Conservation (phyloP, 108 stramenopile genomes). For the Tribonema minus region DNA sequence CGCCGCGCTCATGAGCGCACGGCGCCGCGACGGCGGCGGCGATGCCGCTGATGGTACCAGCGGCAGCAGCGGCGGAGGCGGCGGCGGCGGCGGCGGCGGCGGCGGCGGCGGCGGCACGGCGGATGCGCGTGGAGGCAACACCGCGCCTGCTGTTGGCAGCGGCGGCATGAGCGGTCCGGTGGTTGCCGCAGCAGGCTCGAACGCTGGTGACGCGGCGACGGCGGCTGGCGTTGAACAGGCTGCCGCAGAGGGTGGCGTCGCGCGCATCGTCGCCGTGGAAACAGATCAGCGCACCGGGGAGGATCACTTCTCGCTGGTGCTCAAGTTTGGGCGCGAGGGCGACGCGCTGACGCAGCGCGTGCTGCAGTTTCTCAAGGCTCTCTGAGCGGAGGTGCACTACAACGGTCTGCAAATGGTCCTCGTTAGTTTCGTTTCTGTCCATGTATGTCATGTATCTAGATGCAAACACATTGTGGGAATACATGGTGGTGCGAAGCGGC, state of each 20-base stretch:
- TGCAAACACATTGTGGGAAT: no score
- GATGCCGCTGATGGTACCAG: not conserved
- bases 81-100: no score
- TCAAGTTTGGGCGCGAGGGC: slow-evolving; percentile 16
- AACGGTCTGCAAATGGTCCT: no score
- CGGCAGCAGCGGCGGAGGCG: no score
- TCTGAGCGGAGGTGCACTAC: no score
- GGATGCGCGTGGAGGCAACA: not conserved
- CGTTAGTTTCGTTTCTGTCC: no score
- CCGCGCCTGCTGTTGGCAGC: not conserved
- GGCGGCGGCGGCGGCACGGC: not conserved
- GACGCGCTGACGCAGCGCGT: not conserved
- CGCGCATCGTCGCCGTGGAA: not conserved
- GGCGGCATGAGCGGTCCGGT: not conserved
- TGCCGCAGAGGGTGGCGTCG: not conserved
- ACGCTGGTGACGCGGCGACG: not conserved
- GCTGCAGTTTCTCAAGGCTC: slow-evolving; percentile 3
- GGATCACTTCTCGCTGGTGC: slow-evolving; percentile 15
- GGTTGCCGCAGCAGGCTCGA: not conserved
- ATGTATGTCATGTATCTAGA: no score
- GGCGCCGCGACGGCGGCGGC: not conserved
- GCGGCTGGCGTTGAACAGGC: not conserved
- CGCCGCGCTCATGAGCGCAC: slow-evolving; percentile 1
- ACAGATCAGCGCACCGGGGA: slow-evolving; percentile 7
- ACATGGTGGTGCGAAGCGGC: no score